A percentile compares a stretch with the other conserved stretches of the same genome.
Evolutionary conservation across 2,329 filamentous ascomycete species (phyloP).

Genomic region (Penicillium sp.): DNA sequence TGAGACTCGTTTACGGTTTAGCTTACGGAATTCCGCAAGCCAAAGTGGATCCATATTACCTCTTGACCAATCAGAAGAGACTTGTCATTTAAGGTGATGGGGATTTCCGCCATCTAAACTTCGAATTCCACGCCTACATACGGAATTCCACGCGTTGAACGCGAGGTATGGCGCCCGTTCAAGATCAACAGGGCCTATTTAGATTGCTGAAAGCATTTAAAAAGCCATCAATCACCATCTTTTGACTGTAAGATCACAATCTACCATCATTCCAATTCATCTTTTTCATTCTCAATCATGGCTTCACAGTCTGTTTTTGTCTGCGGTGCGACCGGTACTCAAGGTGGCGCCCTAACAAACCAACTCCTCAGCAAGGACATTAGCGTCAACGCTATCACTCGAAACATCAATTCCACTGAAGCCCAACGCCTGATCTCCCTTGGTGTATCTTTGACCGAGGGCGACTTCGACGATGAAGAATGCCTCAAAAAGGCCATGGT

Average conservation of each 20-base stretch:
- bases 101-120: neutral
- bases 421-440: conserved; percentile 28
- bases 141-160: neutral
- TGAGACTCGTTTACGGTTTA: neutral
- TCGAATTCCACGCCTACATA: neutral
- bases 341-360: conserved; percentile 29
- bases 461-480: conserved; percentile 31
- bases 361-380: conserved; percentile 28
- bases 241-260: neutral
- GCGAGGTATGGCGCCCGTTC: neutral
- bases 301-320: conserved; percentile 24
- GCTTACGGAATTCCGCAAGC: conserved; percentile 21
- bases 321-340: conserved; percentile 33
- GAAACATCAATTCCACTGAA: conserved; percentile 25
- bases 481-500: conserved; percentile 28
- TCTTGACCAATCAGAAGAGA: conserved; percentile 5
- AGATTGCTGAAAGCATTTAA: neutral
- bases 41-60: neutral
- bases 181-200: neutral
- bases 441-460: conserved; percentile 32
- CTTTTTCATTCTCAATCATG: conserved; percentile 9
- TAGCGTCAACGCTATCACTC: conserved; percentile 35
- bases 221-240: neutral
- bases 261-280: neutral
- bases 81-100: neutral